Evolutionary conservation across 176 grass and related monocot species (phyloP), one percentile per base, ranked within the genome.

Genomic region (Hsuehochloa calcarea): DNA sequence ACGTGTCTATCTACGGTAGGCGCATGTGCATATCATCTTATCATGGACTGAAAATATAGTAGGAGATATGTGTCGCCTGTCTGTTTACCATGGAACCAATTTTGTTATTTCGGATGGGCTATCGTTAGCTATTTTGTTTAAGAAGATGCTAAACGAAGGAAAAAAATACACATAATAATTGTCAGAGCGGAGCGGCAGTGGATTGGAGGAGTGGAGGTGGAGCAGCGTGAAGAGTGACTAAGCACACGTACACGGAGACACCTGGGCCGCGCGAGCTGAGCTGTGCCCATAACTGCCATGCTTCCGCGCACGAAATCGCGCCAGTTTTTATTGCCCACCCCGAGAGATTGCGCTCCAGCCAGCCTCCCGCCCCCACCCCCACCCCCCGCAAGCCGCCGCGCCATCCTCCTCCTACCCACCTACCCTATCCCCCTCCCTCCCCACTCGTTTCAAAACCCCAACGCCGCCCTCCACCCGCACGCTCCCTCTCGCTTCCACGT

Each of bases 331-430:
- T 72, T 86, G 23, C 58, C 82, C 50, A 0, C 40, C 51, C 22
- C 23, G 10, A 79, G 89, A 80, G 89, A 84, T 87, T 91, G 89
- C 89, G 89, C 80, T 84, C 89, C 89, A 91, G 89, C 89, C 89
- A 85, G 74, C 79, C 35, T 44, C 20, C 8, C 3, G 49, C n/a
- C 16, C 63, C 49, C 62, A 10, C 41, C 16, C 63, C 49, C 72
- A 10, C 41, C 4, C 87, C 78, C 17, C 26, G 84, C 79, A 83
- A 90, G 74, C 88, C 72, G 88, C 88, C 87, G 82, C 50, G 61
- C 65, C 25, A 45, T 10, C 59, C 34, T 6, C 41, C 40, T 5
- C 55, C 2, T 19, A 54, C 17, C 4, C 2, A 22, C 27, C 16
- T 19, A 67, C 37, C 82, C 79, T 16, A 20, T 22, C 44, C 0